Evolutionary conservation across 352 stramenopile genomes (phyloP).

Genomic region (Globisporangium barbulae): DNA sequence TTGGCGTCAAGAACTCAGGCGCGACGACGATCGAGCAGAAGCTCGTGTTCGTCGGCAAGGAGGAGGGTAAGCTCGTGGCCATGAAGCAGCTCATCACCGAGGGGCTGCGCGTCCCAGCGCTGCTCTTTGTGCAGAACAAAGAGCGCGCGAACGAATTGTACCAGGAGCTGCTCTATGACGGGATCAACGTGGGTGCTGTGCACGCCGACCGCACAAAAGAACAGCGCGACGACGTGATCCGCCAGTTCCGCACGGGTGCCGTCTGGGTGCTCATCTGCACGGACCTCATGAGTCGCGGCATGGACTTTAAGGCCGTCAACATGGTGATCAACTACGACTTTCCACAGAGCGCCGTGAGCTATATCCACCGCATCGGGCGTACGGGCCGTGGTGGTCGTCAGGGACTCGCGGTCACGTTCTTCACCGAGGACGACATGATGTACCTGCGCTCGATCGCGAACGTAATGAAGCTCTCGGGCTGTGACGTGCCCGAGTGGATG

Average conservation of each 20-base stretch:
- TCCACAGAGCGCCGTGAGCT: conserved; percentile 91
- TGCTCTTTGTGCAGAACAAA: conserved; percentile 99
- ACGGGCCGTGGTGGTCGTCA: conserved; percentile 91
- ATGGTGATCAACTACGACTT: conserved; percentile 99
- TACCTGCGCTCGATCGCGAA: conserved; percentile 97
- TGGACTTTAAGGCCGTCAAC: conserved; percentile 99
- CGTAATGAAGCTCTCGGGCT: conserved; percentile 98
- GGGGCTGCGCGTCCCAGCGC: conserved; percentile 93
- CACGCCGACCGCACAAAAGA: conserved; percentile 94
- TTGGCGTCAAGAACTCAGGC: conserved; percentile 90
- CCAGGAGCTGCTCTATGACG: conserved; percentile 97
- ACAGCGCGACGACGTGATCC: conserved; percentile 93
- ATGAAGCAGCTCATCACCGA: conserved; percentile 91
- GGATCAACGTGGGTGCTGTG: conserved; percentile 97
- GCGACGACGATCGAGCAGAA: conserved; percentile 90
- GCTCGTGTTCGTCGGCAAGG: conserved; percentile 98
- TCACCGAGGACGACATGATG: conserved; percentile 95
- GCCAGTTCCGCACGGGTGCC: conserved; percentile 94
- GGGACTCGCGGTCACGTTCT: conserved; percentile 96
- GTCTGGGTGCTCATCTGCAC: conserved; percentile 99
- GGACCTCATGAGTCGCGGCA: conserved; percentile 97
- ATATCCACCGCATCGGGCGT: conserved; percentile 97
- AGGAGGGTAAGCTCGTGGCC: conserved; percentile 98
- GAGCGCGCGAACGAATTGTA: conserved; percentile 97
- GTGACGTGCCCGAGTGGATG: conserved; percentile 98